A percentile compares a stretch with the other conserved stretches of the same genome.
Conservation (phyloP, 345 rosid genomes). For the Noccaea caerulescens region DNA sequence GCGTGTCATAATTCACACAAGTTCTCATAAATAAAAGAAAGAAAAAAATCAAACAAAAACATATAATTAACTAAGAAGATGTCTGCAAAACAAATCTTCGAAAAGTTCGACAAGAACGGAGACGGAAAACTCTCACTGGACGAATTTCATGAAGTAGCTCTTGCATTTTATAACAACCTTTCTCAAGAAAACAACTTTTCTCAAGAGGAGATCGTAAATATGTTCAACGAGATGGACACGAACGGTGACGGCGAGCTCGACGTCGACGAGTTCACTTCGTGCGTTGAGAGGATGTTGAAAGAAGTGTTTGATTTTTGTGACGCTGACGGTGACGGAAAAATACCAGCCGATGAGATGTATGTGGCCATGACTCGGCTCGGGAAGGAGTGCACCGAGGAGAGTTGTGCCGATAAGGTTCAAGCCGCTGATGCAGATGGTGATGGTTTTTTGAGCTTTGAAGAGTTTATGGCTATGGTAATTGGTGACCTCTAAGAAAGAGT, state of each 20-base stretch:
- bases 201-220: not conserved
- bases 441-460: slow-evolving; percentile 28
- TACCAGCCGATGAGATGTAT: slow-evolving; percentile 20
- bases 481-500: not conserved
- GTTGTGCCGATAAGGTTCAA: slow-evolving; percentile 4
- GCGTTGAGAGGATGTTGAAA: slow-evolving; percentile 20
- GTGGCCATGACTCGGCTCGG: slow-evolving; percentile 1
- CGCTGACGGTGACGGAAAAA: slow-evolving; percentile 22
- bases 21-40: not conserved
- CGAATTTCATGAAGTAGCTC: slow-evolving; percentile 25
- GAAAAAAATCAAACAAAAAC: not conserved
- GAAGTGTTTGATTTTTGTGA: slow-evolving; percentile 21
- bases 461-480: slow-evolving; percentile 28
- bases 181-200: not conserved
- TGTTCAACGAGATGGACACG: slow-evolving; percentile 9
- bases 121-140: slow-evolving; percentile 19
- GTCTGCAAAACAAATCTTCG: slow-evolving; percentile 6
- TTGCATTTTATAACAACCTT: not conserved
- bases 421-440: slow-evolving; percentile 27
- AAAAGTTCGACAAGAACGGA: slow-evolving; percentile 25
- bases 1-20: slow-evolving; percentile 6
- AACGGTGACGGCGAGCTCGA: slow-evolving; percentile 16
- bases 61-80: not conserved
- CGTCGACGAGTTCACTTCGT: not conserved
- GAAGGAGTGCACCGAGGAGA: not conserved